A percentile compares a stretch with the other conserved stretches of the same genome.
Evolutionary conservation across 1,139 yeast genomes (phyloP).

Genomic region (Hanseniaspora gamundiae): DNA sequence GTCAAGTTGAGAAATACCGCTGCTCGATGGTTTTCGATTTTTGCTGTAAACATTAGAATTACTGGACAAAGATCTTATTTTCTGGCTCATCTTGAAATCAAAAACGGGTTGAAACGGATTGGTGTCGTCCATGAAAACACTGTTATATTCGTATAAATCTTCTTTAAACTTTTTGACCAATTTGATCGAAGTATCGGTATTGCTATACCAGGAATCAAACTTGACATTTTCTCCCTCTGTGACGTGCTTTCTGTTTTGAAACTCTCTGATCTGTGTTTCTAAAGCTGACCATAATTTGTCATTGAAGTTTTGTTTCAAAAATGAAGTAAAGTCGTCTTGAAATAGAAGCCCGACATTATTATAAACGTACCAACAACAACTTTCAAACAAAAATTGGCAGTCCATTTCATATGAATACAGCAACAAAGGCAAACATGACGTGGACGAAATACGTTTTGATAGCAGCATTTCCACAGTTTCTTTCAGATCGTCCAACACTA

Average conservation of each 20-base stretch:
- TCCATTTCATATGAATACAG: constrained; percentile 40
- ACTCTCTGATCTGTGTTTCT: constrained; percentile 20
- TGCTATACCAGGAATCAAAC: constrained; percentile 18
- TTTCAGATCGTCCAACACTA: constrained; percentile 48
- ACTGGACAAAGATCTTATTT: constrained; percentile 1
- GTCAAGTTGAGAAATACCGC: neutral
- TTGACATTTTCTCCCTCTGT: constrained; percentile 13
- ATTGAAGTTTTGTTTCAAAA: constrained; percentile 19
- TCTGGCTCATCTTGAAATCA: constrained; percentile 23
- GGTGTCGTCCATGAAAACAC: constrained; percentile 36
- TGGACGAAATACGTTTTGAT: constrained; percentile 44
- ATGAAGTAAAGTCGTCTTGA: constrained; percentile 32
- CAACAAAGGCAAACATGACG: constrained; percentile 48
- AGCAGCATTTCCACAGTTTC: constrained; percentile 48
- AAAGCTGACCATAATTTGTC: constrained; percentile 22
- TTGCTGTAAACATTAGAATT: constrained; percentile 4
- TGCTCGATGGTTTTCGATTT: neutral
- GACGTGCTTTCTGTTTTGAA: constrained; percentile 8
- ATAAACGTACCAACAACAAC: constrained; percentile 58
- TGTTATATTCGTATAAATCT: constrained; percentile 33
- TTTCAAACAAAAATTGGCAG: constrained; percentile 44
- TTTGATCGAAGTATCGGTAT: constrained; percentile 6
- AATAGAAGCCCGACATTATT: constrained; percentile 54
- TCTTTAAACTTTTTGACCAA: constrained; percentile 21
- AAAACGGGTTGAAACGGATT: constrained; percentile 37